These are phyloP conservation scores for Colletotrichum costaricense DNA, from an alignment of 2,329 filamentous ascomycete species.

Conservation along the genomic window DNA sequence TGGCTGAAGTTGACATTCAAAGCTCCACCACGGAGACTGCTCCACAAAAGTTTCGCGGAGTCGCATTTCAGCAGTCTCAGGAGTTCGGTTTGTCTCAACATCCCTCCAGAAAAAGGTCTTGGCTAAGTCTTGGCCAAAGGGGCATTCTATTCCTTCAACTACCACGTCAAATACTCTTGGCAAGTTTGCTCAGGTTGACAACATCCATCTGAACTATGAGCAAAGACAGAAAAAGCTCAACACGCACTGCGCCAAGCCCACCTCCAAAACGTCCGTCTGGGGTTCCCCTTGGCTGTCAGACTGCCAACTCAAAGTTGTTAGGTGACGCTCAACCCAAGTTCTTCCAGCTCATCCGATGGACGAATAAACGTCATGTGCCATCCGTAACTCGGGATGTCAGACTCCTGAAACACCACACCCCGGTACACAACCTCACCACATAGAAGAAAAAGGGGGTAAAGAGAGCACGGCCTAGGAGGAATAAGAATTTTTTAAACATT, in stretches of 20 bases:
- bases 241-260: background rate
- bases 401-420: slow-evolving; percentile 6
- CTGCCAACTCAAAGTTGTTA: too few species aligned
- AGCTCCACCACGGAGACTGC: background rate
- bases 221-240: background rate
- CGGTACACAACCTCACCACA: background rate
- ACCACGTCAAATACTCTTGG: background rate
- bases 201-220: too few species aligned
- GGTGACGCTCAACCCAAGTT: background rate
- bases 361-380: slow-evolving; percentile 2
- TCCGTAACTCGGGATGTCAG: slow-evolving; percentile 2
- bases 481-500: background rate
- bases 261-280: background rate
- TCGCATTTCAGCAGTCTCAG: slow-evolving; percentile 29
- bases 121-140: slow-evolving; percentile 3
- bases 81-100: background rate
- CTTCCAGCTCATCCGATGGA: background rate
- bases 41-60: slow-evolving; percentile 30
- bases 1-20: background rate
- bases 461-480: too few species aligned
- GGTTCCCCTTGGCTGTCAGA: background rate
- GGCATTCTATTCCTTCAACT: background rate
- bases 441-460: background rate
- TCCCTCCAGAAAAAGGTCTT: too few species aligned
- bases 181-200: background rate